Evolutionary conservation across 768 basidiomycete genomes (phyloP).

Genomic region (Xanthoconium stramineum): DNA sequence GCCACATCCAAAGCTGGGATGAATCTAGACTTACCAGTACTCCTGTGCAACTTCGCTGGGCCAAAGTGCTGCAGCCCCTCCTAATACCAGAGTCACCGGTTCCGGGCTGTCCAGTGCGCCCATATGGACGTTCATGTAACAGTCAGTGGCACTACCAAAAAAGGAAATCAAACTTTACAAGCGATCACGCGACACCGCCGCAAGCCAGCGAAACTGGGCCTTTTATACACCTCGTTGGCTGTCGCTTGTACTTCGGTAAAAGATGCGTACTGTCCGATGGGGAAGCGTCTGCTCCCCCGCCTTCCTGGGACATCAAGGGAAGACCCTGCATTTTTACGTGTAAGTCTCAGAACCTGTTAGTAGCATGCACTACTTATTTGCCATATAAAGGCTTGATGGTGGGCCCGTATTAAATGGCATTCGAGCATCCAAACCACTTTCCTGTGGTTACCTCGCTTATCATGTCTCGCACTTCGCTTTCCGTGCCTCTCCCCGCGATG

Average conservation of each 20-base stretch:
- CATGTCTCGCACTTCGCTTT: not conserved
- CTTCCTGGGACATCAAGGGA: not conserved
- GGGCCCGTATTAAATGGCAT: not conserved
- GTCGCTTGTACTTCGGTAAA: not conserved
- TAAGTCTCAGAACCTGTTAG: not conserved
- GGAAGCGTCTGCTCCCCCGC: constrained; percentile 3
- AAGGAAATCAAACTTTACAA: not conserved
- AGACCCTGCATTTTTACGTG: not conserved
- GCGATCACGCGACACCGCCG: not conserved
- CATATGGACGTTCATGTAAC: too few relatives aligned
- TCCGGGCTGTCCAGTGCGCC: not conserved
- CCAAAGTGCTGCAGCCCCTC: too few relatives aligned
- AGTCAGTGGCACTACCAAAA: too few relatives aligned
- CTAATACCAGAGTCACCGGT: not conserved
- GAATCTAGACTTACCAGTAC: not conserved
- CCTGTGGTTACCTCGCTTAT: not conserved
- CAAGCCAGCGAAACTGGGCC: not conserved
- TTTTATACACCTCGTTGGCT: not conserved
- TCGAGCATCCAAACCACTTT: not conserved
- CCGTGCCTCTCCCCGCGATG: not conserved
- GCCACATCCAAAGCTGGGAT: too few relatives aligned
- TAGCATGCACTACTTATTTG: not conserved
- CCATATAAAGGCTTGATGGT: constrained; percentile 9
- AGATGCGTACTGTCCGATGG: not conserved
- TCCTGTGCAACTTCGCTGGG: too few relatives aligned